A percentile compares a stretch with the other conserved stretches of the same genome.
These are phyloP conservation scores for Marvania coccoides DNA, from an alignment of 139 green algal species.

Conservation along the genomic window DNA sequence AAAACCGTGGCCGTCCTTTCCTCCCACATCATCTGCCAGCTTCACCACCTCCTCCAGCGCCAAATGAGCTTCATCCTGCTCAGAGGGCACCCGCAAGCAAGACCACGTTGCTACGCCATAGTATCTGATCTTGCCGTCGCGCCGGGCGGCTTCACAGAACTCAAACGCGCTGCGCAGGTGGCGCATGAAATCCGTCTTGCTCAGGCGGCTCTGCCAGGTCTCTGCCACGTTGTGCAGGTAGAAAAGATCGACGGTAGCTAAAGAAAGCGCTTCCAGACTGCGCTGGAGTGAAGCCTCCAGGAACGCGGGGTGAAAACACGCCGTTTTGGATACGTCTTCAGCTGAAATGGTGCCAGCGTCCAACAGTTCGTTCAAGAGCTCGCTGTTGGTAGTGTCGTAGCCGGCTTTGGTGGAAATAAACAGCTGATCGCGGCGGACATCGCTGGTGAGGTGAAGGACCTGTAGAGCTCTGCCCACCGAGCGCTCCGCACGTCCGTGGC, in stretches of 20 bases:
- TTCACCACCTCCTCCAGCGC: slow-evolving; percentile 31
- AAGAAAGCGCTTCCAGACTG: slow-evolving; percentile 36
- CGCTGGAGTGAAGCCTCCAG: slow-evolving; percentile 35
- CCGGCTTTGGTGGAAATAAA: slow-evolving; percentile 69
- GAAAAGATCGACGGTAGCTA: slow-evolving; percentile 59
- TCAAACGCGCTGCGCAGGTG: slow-evolving; percentile 26
- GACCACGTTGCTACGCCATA: slow-evolving; percentile 67
- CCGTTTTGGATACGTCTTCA: not conserved
- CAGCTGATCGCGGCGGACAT: slow-evolving; percentile 42
- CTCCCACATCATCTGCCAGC: slow-evolving; percentile 33
- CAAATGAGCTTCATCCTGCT: slow-evolving; percentile 5
- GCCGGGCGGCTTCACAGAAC: slow-evolving; percentile 9
- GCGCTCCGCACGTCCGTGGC: slow-evolving; percentile 34
- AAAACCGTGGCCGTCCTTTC: slow-evolving; percentile 45
- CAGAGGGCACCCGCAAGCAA: slow-evolving; percentile 44
- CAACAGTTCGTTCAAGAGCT: not conserved
- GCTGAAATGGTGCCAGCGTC: not conserved
- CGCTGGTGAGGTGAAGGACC: slow-evolving; percentile 11
- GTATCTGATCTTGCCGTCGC: slow-evolving; percentile 20
- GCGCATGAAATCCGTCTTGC: slow-evolving; percentile 30
- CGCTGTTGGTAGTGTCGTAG: slow-evolving; percentile 3
- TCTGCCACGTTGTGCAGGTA: slow-evolving; percentile 71
- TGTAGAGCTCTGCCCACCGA: slow-evolving; percentile 43
- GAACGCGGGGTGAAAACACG: slow-evolving; percentile 44
- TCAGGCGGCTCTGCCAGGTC: slow-evolving; percentile 31